phyloP scores from a whole-genome alignment of 2,329 filamentous ascomycete species.

The Hypoxylon sp. region DNA sequence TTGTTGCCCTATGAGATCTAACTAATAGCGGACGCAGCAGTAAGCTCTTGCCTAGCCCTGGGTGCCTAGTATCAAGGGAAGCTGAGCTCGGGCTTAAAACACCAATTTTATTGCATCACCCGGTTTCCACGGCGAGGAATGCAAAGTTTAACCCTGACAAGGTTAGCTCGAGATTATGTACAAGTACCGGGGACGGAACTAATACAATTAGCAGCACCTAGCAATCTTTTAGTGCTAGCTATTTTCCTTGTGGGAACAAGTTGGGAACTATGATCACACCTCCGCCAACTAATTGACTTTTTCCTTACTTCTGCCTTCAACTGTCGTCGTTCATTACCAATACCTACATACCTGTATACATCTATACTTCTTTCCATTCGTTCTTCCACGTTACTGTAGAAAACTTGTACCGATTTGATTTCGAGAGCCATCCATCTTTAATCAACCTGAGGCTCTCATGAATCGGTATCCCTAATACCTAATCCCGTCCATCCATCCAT shows the following conservation, averaged over 20 bases:
- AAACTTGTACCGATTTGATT: conserved; percentile 21
- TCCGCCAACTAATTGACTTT: conserved; percentile 33
- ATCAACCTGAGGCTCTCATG: conserved; percentile 15
- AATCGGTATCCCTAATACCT: conserved; percentile 38
- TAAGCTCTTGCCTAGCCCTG: conserved; percentile 1
- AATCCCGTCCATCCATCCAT: conserved; percentile 29
- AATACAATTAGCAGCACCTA: conserved; percentile 10
- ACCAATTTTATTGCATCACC: conserved; percentile 49
- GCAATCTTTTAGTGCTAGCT: conserved; percentile 14
- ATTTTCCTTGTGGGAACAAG: conserved; percentile 39
- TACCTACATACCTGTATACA: conserved; percentile 17
- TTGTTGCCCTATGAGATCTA: conserved; percentile 46
- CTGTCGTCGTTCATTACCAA: conserved; percentile 43
- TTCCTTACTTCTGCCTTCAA: conserved; percentile 36
- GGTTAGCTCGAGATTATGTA: conserved; percentile 30
- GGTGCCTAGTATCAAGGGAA: conserved; percentile 31
- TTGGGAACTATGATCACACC: conserved; percentile 10
- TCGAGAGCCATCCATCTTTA: conserved; percentile 11
- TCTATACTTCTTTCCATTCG: conserved; percentile 23
- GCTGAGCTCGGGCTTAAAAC: conserved; percentile 51
- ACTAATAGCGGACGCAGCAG: conserved; percentile 9
- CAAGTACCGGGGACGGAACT: conserved; percentile 21
- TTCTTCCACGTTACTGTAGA: conserved; percentile 7
- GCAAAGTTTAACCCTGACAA: conserved; percentile 48
- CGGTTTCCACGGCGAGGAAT: conserved; percentile 58